Evolutionary conservation across 768 basidiomycete species (phyloP).

Genomic region (Russula compacta): DNA sequence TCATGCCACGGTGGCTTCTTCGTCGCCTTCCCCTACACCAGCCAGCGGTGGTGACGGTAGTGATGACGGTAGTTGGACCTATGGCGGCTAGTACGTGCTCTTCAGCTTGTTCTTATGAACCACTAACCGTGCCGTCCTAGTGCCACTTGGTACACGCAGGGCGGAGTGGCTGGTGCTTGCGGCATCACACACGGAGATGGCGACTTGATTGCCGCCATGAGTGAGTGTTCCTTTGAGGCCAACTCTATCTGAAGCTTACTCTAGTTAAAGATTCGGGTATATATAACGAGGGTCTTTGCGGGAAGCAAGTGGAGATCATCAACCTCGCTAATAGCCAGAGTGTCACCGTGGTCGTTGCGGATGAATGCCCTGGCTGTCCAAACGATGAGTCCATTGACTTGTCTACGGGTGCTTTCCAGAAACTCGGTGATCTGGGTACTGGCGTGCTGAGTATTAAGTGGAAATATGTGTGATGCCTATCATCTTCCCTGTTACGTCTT

Average conservation of each 20-base stretch:
- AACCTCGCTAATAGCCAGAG: conserved; percentile 49
- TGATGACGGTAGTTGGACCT: neutral
- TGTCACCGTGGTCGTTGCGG: conserved; percentile 61
- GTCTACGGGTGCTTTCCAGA: conserved; percentile 56
- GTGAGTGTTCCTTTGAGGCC: conserved; percentile 27
- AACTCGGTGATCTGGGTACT: conserved; percentile 38
- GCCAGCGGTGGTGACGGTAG: neutral
- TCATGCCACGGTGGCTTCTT: neutral
- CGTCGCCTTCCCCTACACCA: neutral
- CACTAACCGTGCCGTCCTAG: conserved; percentile 13
- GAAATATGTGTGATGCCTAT: conserved; percentile 1
- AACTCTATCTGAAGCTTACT: neutral
- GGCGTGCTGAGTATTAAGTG: conserved; percentile 55
- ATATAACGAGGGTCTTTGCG: conserved; percentile 60
- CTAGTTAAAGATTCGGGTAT: conserved; percentile 36
- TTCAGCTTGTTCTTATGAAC: neutral
- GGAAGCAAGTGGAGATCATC: conserved; percentile 51
- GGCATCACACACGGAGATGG: conserved; percentile 66
- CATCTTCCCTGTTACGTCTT: neutral
- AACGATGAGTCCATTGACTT: conserved; percentile 64
- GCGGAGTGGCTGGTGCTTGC: conserved; percentile 72
- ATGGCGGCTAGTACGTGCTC: conserved; percentile 2
- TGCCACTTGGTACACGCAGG: conserved; percentile 38
- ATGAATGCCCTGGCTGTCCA: conserved; percentile 59
- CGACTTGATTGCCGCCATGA: conserved; percentile 53